A percentile compares a stretch with the other conserved stretches of the same genome.
Evolutionary conservation across 148 eudicot genomes (phyloP).

Genomic region (Rhododendron griersonianum): DNA sequence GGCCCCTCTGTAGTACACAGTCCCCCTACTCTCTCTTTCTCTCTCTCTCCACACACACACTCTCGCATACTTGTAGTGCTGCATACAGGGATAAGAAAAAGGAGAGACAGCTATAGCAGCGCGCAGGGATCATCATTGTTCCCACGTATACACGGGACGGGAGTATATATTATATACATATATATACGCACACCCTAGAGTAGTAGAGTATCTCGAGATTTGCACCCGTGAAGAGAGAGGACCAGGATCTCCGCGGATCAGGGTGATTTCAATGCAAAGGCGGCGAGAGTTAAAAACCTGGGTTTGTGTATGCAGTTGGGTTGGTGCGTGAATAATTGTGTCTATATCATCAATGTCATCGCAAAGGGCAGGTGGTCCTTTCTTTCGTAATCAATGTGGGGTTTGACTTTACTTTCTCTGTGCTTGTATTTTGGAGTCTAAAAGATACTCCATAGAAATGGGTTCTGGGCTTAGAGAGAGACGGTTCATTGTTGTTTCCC

Average conservation of each 20-base stretch:
- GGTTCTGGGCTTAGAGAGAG: neutral
- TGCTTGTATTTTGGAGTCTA: neutral
- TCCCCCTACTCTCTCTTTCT: conserved; percentile 5
- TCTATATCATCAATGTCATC: conserved; percentile 12
- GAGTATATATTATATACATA: neutral
- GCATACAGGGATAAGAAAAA: neutral
- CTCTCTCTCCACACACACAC: neutral
- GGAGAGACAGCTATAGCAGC: neutral
- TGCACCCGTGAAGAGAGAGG: conserved; percentile 16
- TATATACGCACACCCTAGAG: neutral
- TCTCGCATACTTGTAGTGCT: neutral
- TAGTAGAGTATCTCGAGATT: conserved; percentile 22
- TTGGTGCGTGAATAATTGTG: neutral
- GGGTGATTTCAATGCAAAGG: conserved; percentile 37
- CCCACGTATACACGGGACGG: neutral
- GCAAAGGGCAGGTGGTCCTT: neutral
- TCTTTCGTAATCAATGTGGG: conserved; percentile 1
- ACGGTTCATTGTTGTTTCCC: conserved; percentile 1
- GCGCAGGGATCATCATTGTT: neutral
- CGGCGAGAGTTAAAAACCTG: conserved; percentile 38
- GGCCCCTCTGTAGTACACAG: conserved; percentile 37
- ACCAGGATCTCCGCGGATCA: conserved; percentile 19
- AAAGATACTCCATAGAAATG: neutral
- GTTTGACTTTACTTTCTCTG: conserved; percentile 6
- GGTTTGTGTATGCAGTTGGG: conserved; percentile 1